Conservation (phyloP, 2,329 filamentous ascomycete species). For the Capronia epimyces region DNA sequence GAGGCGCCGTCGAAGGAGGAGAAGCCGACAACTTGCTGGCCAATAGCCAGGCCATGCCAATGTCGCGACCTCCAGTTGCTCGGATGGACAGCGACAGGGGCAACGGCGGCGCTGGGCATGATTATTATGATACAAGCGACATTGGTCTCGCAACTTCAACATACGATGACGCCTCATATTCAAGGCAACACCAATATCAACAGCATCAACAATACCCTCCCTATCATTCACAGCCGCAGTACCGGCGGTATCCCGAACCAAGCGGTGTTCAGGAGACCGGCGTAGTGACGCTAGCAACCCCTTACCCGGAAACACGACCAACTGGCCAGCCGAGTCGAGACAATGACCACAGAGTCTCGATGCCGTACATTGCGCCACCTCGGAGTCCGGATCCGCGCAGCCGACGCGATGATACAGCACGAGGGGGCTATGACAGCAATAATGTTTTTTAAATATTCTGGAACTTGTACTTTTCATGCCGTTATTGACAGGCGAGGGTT, state of each 20-base stretch:
- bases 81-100: constrained; percentile 5
- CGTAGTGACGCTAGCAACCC: not conserved
- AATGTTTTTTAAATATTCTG: not conserved
- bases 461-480: no score
- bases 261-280: constrained; percentile 11
- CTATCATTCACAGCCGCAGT: constrained; percentile 1
- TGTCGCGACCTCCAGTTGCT: constrained; percentile 11
- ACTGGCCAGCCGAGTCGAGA: constrained; percentile 1
- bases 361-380: constrained; percentile 16
- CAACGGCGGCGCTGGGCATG: constrained; percentile 3
- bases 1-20: constrained; percentile 27
- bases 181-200: not conserved
- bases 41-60: constrained; percentile 37
- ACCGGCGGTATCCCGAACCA: not conserved
- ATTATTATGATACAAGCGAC: constrained; percentile 13
- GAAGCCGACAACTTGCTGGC: constrained; percentile 39
- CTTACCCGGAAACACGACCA: constrained; percentile 9
- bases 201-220: constrained; percentile 4
- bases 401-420: not conserved
- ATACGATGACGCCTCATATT: constrained; percentile 17
- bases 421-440: not conserved
- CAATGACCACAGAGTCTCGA: constrained; percentile 6
- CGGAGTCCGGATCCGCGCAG: constrained; percentile 9
- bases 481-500: no score
- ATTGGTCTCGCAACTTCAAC: constrained; percentile 22